A percentile compares a stretch with the other conserved stretches of the same genome.
phyloP scores from a whole-genome alignment of 345 rosid genomes.

The Adansonia digitata region DNA sequence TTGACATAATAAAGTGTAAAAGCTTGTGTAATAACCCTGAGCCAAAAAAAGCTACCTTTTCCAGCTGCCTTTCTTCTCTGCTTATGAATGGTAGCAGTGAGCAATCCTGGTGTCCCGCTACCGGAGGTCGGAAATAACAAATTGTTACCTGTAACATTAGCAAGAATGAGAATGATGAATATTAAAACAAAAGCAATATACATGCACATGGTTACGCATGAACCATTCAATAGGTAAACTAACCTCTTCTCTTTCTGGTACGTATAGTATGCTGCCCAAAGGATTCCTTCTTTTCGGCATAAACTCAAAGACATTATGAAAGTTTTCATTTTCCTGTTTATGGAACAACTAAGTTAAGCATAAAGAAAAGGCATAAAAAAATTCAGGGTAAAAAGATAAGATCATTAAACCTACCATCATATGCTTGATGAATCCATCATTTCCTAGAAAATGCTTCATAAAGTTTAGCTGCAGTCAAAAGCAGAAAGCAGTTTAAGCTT shows the following conservation, averaged over 20 bases:
- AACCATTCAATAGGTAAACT: background rate
- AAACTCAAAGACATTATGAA: constrained; percentile 5
- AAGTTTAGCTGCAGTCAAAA: constrained; percentile 5
- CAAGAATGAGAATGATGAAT: background rate
- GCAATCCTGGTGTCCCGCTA: background rate
- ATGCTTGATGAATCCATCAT: constrained; percentile 13
- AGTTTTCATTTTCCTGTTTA: constrained; percentile 12
- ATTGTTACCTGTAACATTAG: background rate
- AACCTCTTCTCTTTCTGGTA: constrained; percentile 6
- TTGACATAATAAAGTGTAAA: background rate
- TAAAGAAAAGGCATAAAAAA: background rate
- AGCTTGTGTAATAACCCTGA: background rate
- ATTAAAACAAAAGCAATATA: background rate
- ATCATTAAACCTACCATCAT: constrained; percentile 6
- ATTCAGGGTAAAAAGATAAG: background rate
- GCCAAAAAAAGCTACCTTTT: background rate
- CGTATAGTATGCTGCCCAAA: background rate
- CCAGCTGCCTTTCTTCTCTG: background rate
- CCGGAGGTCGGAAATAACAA: background rate
- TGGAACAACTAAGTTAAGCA: background rate
- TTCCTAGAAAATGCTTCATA: constrained; percentile 10
- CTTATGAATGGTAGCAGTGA: constrained; percentile 1
- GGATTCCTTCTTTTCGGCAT: background rate
- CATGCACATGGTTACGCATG: background rate
- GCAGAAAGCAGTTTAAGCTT: background rate